phyloP scores from a whole-genome alignment of 108 stramenopile genomes.

The Nitzschia palea region DNA sequence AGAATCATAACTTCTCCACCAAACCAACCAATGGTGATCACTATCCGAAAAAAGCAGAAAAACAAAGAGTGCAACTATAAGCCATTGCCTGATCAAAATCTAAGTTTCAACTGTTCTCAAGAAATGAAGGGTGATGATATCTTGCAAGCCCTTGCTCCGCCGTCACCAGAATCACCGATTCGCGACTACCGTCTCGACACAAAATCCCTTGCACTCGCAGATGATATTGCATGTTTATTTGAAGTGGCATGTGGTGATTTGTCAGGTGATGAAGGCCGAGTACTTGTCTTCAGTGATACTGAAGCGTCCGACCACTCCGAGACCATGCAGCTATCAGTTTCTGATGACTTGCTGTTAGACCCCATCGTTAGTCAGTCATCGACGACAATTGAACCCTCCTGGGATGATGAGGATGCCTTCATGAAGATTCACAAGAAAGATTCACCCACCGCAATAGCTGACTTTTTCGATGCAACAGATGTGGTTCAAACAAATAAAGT shows the following conservation, averaged over 20 bases:
- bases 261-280: neutral
- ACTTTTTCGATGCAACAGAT: slow-evolving; percentile 1
- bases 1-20: neutral
- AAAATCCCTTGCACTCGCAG: neutral
- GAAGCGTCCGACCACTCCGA: neutral
- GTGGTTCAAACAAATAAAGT: no score
- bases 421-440: slow-evolving; percentile 6
- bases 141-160: slow-evolving; percentile 5
- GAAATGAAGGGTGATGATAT: neutral
- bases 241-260: neutral
- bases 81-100: neutral
- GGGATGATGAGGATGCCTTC: neutral
- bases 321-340: no score
- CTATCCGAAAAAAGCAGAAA: neutral
- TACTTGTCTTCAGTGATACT: neutral
- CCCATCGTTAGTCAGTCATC: neutral
- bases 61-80: neutral
- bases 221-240: neutral
- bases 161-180: slow-evolving; percentile 8
- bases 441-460: slow-evolving; percentile 5
- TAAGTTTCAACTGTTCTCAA: slow-evolving; percentile 1
- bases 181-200: neutral
- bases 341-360: no score
- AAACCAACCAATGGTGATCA: neutral
- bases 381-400: neutral